A percentile compares a stretch with the other conserved stretches of the same genome.
These are phyloP conservation scores for Corchorus olitorius DNA, from an alignment of 345 rosid genomes.

Conservation along the genomic window DNA sequence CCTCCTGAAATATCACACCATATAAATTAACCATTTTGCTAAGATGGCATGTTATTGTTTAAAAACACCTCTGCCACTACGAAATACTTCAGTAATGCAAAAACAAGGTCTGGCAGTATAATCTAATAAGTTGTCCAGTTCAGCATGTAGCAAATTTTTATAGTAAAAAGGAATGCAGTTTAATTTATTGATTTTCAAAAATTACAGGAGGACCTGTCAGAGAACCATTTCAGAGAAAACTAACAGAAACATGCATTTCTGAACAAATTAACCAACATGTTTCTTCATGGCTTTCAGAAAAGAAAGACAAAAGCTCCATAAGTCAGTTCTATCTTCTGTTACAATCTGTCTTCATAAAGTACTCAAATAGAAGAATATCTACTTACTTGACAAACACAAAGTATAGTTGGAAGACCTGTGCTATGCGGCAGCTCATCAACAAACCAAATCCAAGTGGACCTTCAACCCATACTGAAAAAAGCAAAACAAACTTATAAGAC, in stretches of 20 bases:
- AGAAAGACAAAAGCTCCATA: background rate
- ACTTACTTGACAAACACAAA: constrained; percentile 81
- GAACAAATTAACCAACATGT: constrained; percentile 4
- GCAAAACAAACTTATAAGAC: constrained; percentile 27
- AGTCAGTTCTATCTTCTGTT: background rate
- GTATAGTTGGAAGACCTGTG: constrained; percentile 85
- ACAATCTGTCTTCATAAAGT: background rate
- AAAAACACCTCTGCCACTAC: constrained; percentile 2
- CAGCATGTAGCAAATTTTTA: background rate
- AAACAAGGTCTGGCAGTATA: background rate
- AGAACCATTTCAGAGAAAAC: constrained; percentile 2
- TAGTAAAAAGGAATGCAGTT: background rate
- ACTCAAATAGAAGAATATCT: background rate
- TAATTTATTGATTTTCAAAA: background rate
- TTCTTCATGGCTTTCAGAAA: background rate
- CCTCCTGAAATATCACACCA: constrained; percentile 62
- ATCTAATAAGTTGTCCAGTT: background rate
- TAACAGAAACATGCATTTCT: background rate
- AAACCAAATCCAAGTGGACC: constrained; percentile 95
- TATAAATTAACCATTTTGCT: constrained; percentile 4
- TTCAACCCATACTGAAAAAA: constrained; percentile 80
- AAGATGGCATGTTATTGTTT: constrained; percentile 6
- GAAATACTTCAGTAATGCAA: constrained; percentile 2
- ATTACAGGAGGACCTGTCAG: background rate
- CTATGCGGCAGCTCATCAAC: constrained; percentile 80